Conservation (phyloP, 2,329 filamentous ascomycete species). For the Botrytis squamosa region DNA sequence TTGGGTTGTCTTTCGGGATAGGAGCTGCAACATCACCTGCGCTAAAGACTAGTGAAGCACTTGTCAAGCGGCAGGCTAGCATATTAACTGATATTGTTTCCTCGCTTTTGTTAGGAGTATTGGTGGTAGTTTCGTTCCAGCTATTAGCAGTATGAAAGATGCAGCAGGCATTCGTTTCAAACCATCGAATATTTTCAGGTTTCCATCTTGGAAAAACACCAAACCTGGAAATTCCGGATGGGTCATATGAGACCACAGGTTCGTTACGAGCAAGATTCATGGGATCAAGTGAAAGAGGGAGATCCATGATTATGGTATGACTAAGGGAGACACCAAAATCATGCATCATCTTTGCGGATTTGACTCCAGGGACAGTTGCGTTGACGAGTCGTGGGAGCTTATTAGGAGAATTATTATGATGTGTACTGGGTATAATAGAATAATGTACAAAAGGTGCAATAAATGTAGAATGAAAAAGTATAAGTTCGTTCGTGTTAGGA, state of each 20-base stretch:
- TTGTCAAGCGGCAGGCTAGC: conserved; percentile 65
- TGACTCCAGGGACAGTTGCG: conserved; percentile 58
- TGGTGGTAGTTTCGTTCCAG: conserved; percentile 54
- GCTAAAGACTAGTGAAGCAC: conserved; percentile 62
- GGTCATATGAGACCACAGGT: conserved; percentile 60
- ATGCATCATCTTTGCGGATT: conserved; percentile 71
- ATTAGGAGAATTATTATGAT: conserved; percentile 34
- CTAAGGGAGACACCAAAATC: conserved; percentile 66
- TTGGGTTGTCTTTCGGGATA: conserved; percentile 37
- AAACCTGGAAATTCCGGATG: conserved; percentile 57
- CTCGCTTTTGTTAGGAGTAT: conserved; percentile 28
- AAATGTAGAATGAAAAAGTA: conserved; percentile 67
- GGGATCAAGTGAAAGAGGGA: conserved; percentile 65
- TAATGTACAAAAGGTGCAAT: conserved; percentile 65
- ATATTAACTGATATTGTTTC: conserved; percentile 55
- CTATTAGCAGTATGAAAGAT: conserved; percentile 72
- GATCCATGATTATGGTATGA: conserved; percentile 67
- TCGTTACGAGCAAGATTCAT: conserved; percentile 56
- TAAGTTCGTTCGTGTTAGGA: conserved; percentile 60
- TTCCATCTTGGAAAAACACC: conserved; percentile 64
- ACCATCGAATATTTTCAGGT: conserved; percentile 61
- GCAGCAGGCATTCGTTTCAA: conserved; percentile 64
- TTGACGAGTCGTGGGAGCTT: conserved; percentile 44
- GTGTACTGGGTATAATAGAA: conserved; percentile 52
- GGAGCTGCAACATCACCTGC: conserved; percentile 62